Evolutionary conservation across 1,284 basidiomycete species (phyloP).

Genomic region (Tilletiaria anomala): DNA sequence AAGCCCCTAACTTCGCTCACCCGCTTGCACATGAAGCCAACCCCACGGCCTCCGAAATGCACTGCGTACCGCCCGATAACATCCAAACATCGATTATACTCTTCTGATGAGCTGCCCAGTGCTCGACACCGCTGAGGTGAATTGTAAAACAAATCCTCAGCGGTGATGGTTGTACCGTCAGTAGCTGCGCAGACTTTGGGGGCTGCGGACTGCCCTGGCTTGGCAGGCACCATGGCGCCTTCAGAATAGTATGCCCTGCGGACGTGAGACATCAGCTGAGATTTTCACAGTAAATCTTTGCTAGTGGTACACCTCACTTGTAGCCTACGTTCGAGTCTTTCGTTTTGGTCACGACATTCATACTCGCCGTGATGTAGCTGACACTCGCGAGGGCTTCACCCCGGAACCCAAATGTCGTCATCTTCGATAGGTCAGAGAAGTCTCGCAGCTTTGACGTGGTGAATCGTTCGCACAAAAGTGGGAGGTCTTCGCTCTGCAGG

Average conservation of each 20-base stretch:
- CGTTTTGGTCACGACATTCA: constrained; percentile 70
- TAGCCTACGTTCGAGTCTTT: constrained; percentile 23
- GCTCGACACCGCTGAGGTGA: constrained; percentile 75
- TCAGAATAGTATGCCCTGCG: constrained; percentile 23
- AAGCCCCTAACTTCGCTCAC: neutral
- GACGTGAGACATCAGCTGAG: too few species aligned
- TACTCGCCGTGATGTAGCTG: constrained; percentile 69
- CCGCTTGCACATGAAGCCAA: constrained; percentile 56
- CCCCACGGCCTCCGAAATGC: constrained; percentile 42
- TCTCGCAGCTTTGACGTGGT: constrained; percentile 83
- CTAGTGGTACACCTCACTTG: constrained; percentile 12
- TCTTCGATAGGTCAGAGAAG: constrained; percentile 70
- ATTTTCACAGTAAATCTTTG: too few species aligned
- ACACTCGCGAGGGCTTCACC: constrained; percentile 95
- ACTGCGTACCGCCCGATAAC: constrained; percentile 81
- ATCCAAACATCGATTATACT: constrained; percentile 80
- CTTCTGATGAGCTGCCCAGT: constrained; percentile 70
- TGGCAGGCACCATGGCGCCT: too few species aligned
- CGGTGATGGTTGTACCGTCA: constrained; percentile 82
- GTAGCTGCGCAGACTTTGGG: constrained; percentile 85
- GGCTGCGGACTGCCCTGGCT: too few species aligned
- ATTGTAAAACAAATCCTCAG: constrained; percentile 92
- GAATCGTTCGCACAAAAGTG: constrained; percentile 83
- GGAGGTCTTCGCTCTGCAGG: constrained; percentile 52
- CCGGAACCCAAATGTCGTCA: constrained; percentile 89